Percentiles rank a stretch among this genome's conserved stretches.
These are phyloP conservation scores for Vaccinium darrowii DNA, from an alignment of 148 eudicot genomes.

Conservation along the genomic window DNA sequence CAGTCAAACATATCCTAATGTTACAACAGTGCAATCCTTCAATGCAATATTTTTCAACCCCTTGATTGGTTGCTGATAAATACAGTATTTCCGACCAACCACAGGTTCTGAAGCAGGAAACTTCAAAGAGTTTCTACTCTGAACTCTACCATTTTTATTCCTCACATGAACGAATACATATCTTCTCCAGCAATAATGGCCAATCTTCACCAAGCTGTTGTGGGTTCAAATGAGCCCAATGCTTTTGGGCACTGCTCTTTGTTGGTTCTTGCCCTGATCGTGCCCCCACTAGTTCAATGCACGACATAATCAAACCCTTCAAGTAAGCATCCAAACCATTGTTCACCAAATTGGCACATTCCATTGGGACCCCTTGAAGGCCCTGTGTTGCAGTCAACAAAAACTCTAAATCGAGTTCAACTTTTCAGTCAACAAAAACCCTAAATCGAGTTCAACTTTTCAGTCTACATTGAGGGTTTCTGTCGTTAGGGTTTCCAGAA, in stretches of 20 bases:
- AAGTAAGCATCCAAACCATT: constrained; percentile 53
- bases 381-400: constrained; percentile 27
- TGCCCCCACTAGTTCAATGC: constrained; percentile 40
- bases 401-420: no score
- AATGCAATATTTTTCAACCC: no score
- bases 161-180: constrained; percentile 38
- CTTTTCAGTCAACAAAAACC: no score
- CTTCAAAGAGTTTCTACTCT: constrained; percentile 11
- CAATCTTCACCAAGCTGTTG: constrained; percentile 66
- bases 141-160: constrained; percentile 35
- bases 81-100: no score
- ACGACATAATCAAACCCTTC: constrained; percentile 48
- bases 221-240: constrained; percentile 66
- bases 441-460: no score
- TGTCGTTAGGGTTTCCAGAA: no score
- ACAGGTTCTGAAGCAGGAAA: constrained; percentile 20
- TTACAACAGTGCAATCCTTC: no score
- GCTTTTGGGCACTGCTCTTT: no score
- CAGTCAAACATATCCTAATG: no score
- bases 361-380: constrained; percentile 51
- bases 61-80: no score
- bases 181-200: constrained; percentile 54
- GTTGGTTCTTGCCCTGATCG: constrained; percentile 51
- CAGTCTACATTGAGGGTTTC: no score
- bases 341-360: constrained; percentile 40